Evolutionary conservation across 441 rosid species (phyloP).

Genomic region (Eruca vesicaria): DNA sequence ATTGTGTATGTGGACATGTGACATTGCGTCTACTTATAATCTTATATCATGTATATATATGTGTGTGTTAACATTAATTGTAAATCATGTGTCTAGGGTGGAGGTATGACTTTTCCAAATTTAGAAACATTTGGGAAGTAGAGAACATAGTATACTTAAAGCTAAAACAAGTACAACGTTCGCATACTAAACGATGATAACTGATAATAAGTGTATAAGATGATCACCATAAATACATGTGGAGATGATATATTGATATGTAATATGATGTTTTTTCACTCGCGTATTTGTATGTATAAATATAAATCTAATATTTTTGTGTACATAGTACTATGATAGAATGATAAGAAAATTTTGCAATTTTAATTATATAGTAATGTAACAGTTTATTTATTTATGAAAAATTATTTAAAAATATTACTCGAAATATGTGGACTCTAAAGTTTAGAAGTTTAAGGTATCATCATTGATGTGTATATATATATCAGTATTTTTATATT

Average conservation of each 20-base stretch:
- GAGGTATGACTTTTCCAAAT: background rate
- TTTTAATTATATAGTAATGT: background rate
- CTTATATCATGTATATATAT: background rate
- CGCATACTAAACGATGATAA: background rate
- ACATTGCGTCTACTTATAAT: background rate
- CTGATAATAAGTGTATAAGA: background rate
- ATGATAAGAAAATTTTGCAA: background rate
- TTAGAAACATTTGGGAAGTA: background rate
- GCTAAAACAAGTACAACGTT: background rate
- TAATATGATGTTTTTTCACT: background rate
- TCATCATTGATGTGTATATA: background rate
- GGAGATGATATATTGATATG: conserved; percentile 4
- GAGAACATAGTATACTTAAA: background rate
- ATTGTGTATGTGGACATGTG: background rate
- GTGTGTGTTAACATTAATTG: conserved; percentile 2
- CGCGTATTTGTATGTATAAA: background rate
- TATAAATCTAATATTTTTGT: background rate
- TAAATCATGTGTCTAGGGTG: background rate
- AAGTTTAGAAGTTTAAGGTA: background rate
- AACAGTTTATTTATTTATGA: background rate
- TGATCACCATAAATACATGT: background rate
- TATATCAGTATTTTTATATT: background rate
- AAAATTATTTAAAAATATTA: background rate
- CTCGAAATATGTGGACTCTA: background rate
- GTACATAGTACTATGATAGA: background rate